Evolutionary conservation across 75 land plant genomes (phyloP).

Genomic region (Cunninghamia lanceolata): DNA sequence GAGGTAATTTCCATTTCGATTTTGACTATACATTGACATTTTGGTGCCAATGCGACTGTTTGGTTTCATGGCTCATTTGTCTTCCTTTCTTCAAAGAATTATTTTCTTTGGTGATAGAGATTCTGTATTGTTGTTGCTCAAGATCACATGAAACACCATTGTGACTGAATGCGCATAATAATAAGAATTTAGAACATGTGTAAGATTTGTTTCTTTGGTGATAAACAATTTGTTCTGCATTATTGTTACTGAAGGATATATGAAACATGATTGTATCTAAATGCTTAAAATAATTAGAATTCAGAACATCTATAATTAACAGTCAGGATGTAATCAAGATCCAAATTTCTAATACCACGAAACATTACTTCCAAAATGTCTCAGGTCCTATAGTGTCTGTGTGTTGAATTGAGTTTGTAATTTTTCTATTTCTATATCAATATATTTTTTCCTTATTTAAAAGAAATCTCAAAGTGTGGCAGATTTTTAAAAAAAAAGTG

Average conservation of each 20-base stretch:
- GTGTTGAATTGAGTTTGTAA: too few relatives aligned
- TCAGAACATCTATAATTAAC: not conserved
- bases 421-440: too few relatives aligned
- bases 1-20: conserved; percentile 51
- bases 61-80: not conserved
- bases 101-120: not conserved
- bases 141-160: not conserved
- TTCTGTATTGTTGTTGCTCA: not conserved
- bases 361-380: not conserved
- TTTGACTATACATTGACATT: not conserved
- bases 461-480: not conserved
- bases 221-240: not conserved
- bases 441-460: too few relatives aligned
- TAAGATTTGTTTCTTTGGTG: not conserved
- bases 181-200: not conserved
- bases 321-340: too few relatives aligned
- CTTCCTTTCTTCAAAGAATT: not conserved
- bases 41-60: not conserved
- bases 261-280: not conserved
- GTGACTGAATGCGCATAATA: not conserved
- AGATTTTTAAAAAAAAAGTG: too few relatives aligned
- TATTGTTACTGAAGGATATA: not conserved
- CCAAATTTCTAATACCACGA: too few relatives aligned
- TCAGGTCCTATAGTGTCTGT: too few relatives aligned
- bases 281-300: not conserved